Base-by-base conservation (phyloP, 148 eudicot genomes). In the Euryodendron excelsum region DNA sequence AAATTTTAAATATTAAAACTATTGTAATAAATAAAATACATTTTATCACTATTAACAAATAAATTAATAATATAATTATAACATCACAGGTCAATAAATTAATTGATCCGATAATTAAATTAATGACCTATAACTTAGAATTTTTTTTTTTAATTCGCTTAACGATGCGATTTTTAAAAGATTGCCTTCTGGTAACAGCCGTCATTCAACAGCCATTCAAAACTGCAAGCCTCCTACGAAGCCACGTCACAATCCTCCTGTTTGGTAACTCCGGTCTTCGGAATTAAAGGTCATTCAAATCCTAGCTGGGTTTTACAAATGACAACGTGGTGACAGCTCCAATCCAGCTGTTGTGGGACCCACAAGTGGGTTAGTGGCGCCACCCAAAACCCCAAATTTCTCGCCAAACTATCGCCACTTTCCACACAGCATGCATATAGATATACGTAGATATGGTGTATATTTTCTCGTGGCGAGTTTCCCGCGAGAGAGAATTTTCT, bases 281-380 rank as follows among this genome's bases (percentile, higher is more conserved):
- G 64, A 45, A 21, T 14, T 65, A 27, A 62, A 33, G 69, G 33
- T 23, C 31, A n/a, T 18, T n/a, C 9, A 28, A 45, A 48, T 11
- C 37, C 73, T 52, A 73, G 82, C 78, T 80, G 78, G 73, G 73
- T 7, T 36, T 33, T 18, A 45, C 31, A 66, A 18, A 80, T 45
- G 78, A 73, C 78, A 80, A 74, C 78, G 74, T 66, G 78, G 30
- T 75, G 59, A 67, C 82, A 80, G 78, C 82, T 31, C 14, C 11
- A 30, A 28, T 59, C 65, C 55, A 74, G 82, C 82, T 80, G 73
- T 71, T 1, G 44, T 47, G 48, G 77, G 56, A 4, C 76, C 70
- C 50, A 56, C 53, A 6, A 37, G n/a, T n/a, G n/a, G n/a, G 6
- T 50, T 77, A 67, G 70, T 52, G 61, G 55, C 62, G 30, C 23